phyloP scores from a whole-genome alignment of 2,329 filamentous ascomycete genomes.

The Pseudonectria buxi region DNA sequence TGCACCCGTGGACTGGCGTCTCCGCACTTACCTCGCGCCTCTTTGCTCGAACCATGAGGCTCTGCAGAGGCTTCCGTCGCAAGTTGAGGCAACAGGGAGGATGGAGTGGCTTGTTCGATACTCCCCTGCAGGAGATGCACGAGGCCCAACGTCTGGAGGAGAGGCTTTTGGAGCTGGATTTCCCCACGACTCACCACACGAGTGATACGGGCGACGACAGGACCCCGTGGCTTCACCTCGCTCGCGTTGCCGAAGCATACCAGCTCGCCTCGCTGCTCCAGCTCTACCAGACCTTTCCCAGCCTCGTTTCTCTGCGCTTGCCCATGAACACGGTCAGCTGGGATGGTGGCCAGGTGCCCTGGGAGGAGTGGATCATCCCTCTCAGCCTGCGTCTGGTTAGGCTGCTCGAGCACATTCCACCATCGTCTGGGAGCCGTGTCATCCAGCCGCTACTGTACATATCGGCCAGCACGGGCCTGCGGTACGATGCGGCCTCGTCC shows the following conservation, averaged over 20 bases:
- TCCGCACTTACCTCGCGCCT: slow-evolving; percentile 22
- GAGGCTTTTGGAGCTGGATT: slow-evolving; percentile 22
- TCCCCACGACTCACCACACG: slow-evolving; percentile 9
- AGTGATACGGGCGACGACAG: slow-evolving; percentile 23
- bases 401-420: slow-evolving; percentile 28
- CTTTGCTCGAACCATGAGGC: slow-evolving; percentile 24
- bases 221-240: slow-evolving; percentile 24
- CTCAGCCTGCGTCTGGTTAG: slow-evolving; percentile 26
- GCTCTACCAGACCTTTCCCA: slow-evolving; percentile 33
- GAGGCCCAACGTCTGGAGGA: slow-evolving; percentile 25
- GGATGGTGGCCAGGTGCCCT: slow-evolving; percentile 20
- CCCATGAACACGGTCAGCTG: slow-evolving; percentile 10
- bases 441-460: slow-evolving; percentile 33
- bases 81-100: slow-evolving; percentile 16
- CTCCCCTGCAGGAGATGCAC: slow-evolving; percentile 21
- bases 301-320: slow-evolving; percentile 24
- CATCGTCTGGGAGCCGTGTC: slow-evolving; percentile 28
- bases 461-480: slow-evolving; percentile 29
- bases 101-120: slow-evolving; percentile 17
- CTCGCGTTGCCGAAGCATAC: slow-evolving; percentile 31
- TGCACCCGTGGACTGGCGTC: slow-evolving; percentile 29
- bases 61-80: slow-evolving; percentile 25
- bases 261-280: slow-evolving; percentile 31
- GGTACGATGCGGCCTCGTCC: slow-evolving; percentile 16
- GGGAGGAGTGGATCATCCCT: slow-evolving; percentile 32